Evolutionary conservation across 1,284 basidiomycete genomes (phyloP), one percentile per base, ranked within the genome.

Genomic region (Irpex sp.): DNA sequence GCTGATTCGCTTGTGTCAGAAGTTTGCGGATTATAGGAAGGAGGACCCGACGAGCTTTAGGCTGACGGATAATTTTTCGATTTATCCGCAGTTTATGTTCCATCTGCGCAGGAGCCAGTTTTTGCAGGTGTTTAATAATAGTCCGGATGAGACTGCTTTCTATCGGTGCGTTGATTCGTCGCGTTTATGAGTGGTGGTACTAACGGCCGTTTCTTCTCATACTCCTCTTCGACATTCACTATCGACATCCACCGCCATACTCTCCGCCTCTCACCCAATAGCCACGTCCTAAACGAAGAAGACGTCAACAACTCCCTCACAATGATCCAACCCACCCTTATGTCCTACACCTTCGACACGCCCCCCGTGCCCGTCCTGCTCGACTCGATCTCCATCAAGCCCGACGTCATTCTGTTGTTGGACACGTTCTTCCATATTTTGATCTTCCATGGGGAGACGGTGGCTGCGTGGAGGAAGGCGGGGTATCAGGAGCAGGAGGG

Each of bases 41-140:
- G 97, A 99, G 78, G 97, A 99, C 73, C 94, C 97, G 3, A 88
- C 90, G 58, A 94, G 90, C 75, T 99, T 99, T 86, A 84, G 95
- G 67, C 81, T 99, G 68, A 84, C 88, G 65, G 95, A 98, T 72
- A 97, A 97, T 77, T 99, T 99, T 78, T 95, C 93, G 76, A 99
- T 99, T 72, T 99, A 99, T 77, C 97, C 97, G 37, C 97, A 99
- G 76, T 99, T 99, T 82, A 99, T 99, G 97, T 99, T 99, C 90
- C 97, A 99, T 78, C 78, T 99, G 65, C 86, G 97, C 63, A 82
- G 97, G 74, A 95, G 93, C 81, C 97, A 99, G 79, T 99, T 99
- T 83, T 82, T 99, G 76, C 97, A 99, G 78, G 97, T 99, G 61
- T 99, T 99, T 79, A 99, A 99, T 81, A 99, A 98, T 82, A 97